Evolutionary conservation across 805 yeast species (phyloP), one percentile per base, ranked within the genome.

Genomic region (Pichia kluyveri): DNA sequence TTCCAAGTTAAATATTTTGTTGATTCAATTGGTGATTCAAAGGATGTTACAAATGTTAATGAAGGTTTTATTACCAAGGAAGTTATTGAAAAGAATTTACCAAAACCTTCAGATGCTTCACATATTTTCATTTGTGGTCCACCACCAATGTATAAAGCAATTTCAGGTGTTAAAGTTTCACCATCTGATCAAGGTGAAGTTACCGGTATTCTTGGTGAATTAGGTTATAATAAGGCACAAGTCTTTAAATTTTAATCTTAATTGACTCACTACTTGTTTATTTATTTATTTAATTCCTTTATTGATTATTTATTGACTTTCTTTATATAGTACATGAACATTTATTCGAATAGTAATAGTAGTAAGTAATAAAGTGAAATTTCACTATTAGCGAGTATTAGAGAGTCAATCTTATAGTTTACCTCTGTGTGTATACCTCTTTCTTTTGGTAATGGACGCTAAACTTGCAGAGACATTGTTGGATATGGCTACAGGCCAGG

Each of bases 171-270:
- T 58, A 91, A 91, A 78, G 74, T 70, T 42, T 81, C 93, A 45
- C 95, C 96, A 58, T 60, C 82, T 47, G 97, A 90, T 64, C 99
- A 93, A 75, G 99, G 99, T 69, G 96, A 86, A 69, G 77, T 93
- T 49, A 72, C 82, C 30, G 99, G 99, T 62, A 80, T 82, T 45
- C 79, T 93, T 64, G 80, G 80, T 59, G 97, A 91, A 42, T 77
- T 93, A 56, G 97, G 97, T 46, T 90, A 76, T 80, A 70, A 78
- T 67, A 83, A 85, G 71, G 88, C 84, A 50, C 81, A 86, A 60
- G 98, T 93, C 47, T 91, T 79, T 73, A 93, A 93, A 72, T 90
- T 86, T 64, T 90, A 78, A 62, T 47, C 2, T 32, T 32, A 11
- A 32, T 32, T 32, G 10, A 32, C 10, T 14, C 12, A 32, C 12